A percentile compares a stretch with the other conserved stretches of the same genome.
Evolutionary conservation across 768 basidiomycete genomes (phyloP).

Genomic region (Kwoniella botswanensis): DNA sequence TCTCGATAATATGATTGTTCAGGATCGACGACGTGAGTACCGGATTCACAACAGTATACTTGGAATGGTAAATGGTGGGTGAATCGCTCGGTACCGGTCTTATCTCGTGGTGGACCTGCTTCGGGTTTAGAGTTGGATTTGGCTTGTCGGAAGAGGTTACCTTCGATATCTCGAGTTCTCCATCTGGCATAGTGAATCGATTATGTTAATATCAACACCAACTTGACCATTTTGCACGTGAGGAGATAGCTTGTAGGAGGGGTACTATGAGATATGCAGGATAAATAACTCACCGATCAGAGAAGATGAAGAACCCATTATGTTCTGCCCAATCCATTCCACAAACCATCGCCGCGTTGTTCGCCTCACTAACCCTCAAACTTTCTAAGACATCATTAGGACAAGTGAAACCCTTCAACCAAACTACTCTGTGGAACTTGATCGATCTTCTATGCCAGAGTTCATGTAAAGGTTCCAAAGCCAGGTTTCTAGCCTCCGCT

Average conservation of each 20-base stretch:
- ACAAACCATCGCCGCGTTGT: constrained; percentile 96
- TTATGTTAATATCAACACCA: no score
- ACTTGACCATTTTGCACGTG: not conserved
- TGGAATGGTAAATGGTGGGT: constrained; percentile 94
- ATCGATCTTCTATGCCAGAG: constrained; percentile 76
- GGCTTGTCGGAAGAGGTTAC: constrained; percentile 96
- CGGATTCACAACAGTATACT: constrained; percentile 97
- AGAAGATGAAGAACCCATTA: constrained; percentile 96
- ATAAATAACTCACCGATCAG: constrained; percentile 74
- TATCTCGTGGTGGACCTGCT: constrained; percentile 89
- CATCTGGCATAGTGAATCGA: constrained; percentile 65
- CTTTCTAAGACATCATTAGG: constrained; percentile 98
- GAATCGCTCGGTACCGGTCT: constrained; percentile 78
- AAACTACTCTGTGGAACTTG: constrained; percentile 86
- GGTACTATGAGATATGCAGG: not conserved
- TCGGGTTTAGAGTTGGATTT: constrained; percentile 89
- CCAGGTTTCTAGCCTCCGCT: constrained; percentile 89
- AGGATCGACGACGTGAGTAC: constrained; percentile 95
- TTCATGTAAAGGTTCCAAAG: constrained; percentile 85
- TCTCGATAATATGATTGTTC: constrained; percentile 93
- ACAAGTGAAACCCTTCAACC: constrained; percentile 99
- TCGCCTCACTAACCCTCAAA: constrained; percentile 83
- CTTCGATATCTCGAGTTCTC: constrained; percentile 96
- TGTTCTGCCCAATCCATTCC: constrained; percentile 99
- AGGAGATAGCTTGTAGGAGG: not conserved